A percentile compares a stretch with the other conserved stretches of the same genome.
phyloP scores from a whole-genome alignment of 768 basidiomycete genomes.

The Saitozyma podzolica region DNA sequence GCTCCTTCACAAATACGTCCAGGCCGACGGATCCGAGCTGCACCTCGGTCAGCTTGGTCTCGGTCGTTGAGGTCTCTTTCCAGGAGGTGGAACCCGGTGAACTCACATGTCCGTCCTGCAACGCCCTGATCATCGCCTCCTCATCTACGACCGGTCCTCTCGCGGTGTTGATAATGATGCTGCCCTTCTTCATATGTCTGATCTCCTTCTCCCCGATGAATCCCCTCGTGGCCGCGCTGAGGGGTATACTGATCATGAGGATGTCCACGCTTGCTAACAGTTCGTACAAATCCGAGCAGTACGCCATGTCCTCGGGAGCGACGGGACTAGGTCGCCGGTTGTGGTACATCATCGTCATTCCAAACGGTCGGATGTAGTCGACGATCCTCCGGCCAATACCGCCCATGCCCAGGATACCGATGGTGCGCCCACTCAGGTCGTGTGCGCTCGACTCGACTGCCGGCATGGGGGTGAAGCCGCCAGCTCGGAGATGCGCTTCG shows the following conservation, averaged over 20 bases:
- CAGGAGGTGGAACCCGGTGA: no score
- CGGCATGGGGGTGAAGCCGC: conserved; percentile 11
- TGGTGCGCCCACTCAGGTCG: conserved; percentile 50
- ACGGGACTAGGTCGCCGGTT: conserved; percentile 56
- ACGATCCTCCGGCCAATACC: conserved; percentile 52
- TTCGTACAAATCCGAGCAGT: conserved; percentile 61
- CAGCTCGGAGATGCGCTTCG: conserved; percentile 10
- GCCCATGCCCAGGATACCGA: conserved; percentile 55
- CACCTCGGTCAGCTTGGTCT: conserved; percentile 11
- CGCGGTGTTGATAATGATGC: conserved; percentile 78
- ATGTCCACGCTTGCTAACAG: conserved; percentile 73
- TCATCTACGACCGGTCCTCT: conserved; percentile 88
- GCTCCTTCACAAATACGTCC: conserved; percentile 83
- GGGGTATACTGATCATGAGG: conserved; percentile 69
- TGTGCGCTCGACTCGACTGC: conserved; percentile 24
- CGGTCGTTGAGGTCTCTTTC: conserved; percentile 35
- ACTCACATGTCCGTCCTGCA: conserved; percentile 66
- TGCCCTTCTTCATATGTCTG: conserved; percentile 67
- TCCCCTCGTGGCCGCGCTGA: conserved; percentile 68
- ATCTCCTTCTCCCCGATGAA: conserved; percentile 74
- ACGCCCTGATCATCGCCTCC: conserved; percentile 74
- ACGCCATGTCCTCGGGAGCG: conserved; percentile 65
- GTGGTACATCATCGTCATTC: conserved; percentile 79
- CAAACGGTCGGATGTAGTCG: conserved; percentile 59
- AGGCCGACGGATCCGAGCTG: conserved; percentile 61